Evolutionary conservation across 2,329 filamentous ascomycete species (phyloP).

Genomic region (Fusarium sp.): DNA sequence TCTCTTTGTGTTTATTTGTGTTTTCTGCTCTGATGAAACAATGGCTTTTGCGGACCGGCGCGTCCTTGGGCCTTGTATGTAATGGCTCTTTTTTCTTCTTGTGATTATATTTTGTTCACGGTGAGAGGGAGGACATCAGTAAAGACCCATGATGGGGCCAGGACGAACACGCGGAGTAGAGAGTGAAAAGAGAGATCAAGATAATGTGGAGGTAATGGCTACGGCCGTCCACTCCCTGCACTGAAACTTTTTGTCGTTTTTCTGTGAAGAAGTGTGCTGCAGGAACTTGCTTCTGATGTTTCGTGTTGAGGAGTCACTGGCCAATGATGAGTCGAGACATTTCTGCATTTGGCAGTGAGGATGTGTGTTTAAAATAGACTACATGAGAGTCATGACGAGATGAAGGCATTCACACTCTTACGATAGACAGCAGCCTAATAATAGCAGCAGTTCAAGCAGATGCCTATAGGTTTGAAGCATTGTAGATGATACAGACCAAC

Average conservation of each 20-base stretch:
- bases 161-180: slow-evolving; percentile 13
- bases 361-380: not conserved
- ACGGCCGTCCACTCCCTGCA: slow-evolving; percentile 36
- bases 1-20: slow-evolving; percentile 23
- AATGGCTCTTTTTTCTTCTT: slow-evolving; percentile 35
- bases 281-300: not conserved
- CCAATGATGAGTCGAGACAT: not conserved
- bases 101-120: slow-evolving; percentile 38
- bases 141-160: slow-evolving; percentile 23
- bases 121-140: slow-evolving; percentile 24
- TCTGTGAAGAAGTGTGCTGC: not conserved
- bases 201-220: slow-evolving; percentile 36
- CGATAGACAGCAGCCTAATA: not conserved
- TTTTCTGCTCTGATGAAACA: slow-evolving; percentile 29
- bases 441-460: not conserved
- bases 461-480: not conserved
- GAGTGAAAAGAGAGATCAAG: slow-evolving; percentile 4
- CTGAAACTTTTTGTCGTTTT: not conserved
- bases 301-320: not conserved
- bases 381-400: not conserved
- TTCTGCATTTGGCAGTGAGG: not conserved
- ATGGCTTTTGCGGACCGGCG: slow-evolving; percentile 29
- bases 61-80: slow-evolving; percentile 37
- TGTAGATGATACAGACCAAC: not conserved
- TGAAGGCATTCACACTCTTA: not conserved